Conservation (phyloP, 352 stramenopile genomes). For the Elongisporangium prolatum region DNA sequence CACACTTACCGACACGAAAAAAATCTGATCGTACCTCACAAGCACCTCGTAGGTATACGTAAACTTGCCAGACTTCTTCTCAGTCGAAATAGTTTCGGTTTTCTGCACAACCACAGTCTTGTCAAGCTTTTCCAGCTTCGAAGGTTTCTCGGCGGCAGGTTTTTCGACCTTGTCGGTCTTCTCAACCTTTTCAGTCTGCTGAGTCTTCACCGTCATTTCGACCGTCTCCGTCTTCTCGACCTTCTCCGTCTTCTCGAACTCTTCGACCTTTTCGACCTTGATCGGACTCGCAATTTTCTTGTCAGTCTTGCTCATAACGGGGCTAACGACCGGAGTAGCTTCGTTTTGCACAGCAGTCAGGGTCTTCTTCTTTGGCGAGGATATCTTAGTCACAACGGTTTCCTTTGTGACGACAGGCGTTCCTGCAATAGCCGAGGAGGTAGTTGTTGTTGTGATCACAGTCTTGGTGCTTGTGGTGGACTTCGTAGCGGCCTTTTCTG, state of each 20-base stretch:
- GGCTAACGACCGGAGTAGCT: not conserved
- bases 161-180: slow-evolving; percentile 25
- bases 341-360: slow-evolving; percentile 3
- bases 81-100: slow-evolving; percentile 25
- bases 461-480: slow-evolving; percentile 1
- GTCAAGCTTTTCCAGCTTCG: slow-evolving; percentile 1
- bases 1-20: not conserved
- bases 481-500: slow-evolving; percentile 4
- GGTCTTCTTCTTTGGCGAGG: slow-evolving; percentile 14
- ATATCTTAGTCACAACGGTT: slow-evolving; percentile 2
- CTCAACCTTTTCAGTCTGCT: slow-evolving; percentile 8
- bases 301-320: not conserved
- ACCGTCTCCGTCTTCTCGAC: not conserved
- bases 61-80: slow-evolving; percentile 36
- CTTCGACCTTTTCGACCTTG: not conserved
- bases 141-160: not conserved
- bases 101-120: slow-evolving; percentile 14
- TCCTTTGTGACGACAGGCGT: not conserved
- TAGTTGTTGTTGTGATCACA: not conserved
- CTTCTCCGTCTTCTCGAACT: not conserved
- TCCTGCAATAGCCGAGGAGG: not conserved
- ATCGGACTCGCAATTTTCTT: not conserved
- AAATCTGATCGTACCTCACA: slow-evolving; percentile 29
- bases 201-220: slow-evolving; percentile 19
- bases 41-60: slow-evolving; percentile 57